Conservation (phyloP, 768 basidiomycete genomes). For the Boletus bicolor region DNA sequence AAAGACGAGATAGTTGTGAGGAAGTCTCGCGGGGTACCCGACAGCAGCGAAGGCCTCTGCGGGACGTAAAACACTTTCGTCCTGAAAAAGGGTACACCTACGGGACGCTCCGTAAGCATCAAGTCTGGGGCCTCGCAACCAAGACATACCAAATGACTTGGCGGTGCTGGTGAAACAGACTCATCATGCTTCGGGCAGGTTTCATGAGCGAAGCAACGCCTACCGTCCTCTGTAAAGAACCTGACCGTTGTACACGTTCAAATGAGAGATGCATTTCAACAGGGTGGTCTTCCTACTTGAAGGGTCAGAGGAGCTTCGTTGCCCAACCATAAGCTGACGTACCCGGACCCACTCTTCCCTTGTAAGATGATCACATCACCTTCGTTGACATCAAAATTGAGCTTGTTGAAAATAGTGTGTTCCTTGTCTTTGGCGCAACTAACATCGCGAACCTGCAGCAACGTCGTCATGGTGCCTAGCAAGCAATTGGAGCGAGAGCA, state of each 20-base stretch:
- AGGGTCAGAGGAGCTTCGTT: constrained; percentile 2
- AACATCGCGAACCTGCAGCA: constrained; percentile 55
- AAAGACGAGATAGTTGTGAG: constrained; percentile 55
- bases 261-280: constrained; percentile 80
- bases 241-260: constrained; percentile 66
- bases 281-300: constrained; percentile 61
- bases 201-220: constrained; percentile 16
- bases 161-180: constrained; percentile 40
- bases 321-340: constrained; percentile 6
- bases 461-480: constrained; percentile 11
- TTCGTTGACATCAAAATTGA: constrained; percentile 60
- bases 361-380: constrained; percentile 78
- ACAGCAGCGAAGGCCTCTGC: constrained; percentile 82
- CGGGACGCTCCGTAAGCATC: background rate
- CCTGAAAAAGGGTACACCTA: constrained; percentile 75
- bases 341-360: constrained; percentile 79
- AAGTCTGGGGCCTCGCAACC: background rate
- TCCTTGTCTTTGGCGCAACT: constrained; percentile 47
- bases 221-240: constrained; percentile 67
- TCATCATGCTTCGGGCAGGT: background rate
- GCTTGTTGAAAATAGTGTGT: constrained; percentile 53
- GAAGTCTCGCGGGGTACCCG: constrained; percentile 76
- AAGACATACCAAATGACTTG: constrained; percentile 42
- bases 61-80: constrained; percentile 83
- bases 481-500: background rate